phyloP scores from a whole-genome alignment of 805 yeast genomes.

The Tetrapisispora iriomotensis region DNA sequence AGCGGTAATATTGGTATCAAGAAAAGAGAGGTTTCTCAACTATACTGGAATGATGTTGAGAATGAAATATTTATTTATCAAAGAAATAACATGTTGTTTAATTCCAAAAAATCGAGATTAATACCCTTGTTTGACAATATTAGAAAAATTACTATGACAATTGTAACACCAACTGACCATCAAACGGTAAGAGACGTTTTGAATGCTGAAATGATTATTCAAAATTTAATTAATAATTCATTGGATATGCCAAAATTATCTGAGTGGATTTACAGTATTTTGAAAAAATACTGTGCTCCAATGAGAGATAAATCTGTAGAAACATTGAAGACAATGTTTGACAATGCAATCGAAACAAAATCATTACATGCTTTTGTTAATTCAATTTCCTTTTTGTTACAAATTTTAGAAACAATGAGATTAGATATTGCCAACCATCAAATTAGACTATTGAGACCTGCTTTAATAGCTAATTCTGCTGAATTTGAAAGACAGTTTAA shows the following conservation, averaged over 20 bases:
- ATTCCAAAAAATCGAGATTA: constrained; percentile 36
- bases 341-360: constrained; percentile 32
- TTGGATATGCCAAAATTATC: constrained; percentile 63
- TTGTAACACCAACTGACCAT: constrained; percentile 71
- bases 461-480: constrained; percentile 73
- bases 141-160: constrained; percentile 59
- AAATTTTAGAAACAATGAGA: constrained; percentile 87
- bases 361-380: constrained; percentile 49
- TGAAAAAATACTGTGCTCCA: constrained; percentile 89
- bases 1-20: constrained; percentile 84
- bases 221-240: constrained; percentile 61
- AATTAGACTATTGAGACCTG: constrained; percentile 74
- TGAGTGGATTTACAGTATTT: constrained; percentile 62
- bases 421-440: constrained; percentile 95
- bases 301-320: constrained; percentile 87
- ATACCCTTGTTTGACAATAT: constrained; percentile 67
- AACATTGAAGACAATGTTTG: constrained; percentile 58
- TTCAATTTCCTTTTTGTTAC: constrained; percentile 68
- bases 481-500: constrained; percentile 84
- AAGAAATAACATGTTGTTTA: constrained; percentile 18
- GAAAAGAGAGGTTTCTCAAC: constrained; percentile 64
- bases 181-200: constrained; percentile 55
- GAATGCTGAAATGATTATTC: constrained; percentile 69
- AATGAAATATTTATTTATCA: constrained; percentile 47
- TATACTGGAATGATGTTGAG: constrained; percentile 73